Evolutionary conservation across 2,329 filamentous ascomycete species (phyloP).

Genomic region (Fonsecaea nubica): DNA sequence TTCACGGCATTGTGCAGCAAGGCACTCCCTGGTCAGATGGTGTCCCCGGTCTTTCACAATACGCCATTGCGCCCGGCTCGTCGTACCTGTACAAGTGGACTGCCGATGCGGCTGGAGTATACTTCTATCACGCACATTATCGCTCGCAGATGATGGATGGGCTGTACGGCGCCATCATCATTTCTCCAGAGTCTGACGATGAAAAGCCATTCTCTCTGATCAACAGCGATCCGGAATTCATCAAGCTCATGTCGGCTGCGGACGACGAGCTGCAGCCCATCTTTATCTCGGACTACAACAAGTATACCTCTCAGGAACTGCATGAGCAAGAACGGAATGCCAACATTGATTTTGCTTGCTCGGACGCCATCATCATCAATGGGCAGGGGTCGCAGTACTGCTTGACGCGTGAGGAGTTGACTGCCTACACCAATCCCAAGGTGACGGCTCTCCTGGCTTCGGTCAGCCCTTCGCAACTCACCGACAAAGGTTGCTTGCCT

Average conservation of each 20-base stretch:
- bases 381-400: slow-evolving; percentile 66
- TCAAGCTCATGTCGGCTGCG: slow-evolving; percentile 58
- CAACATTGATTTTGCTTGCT: slow-evolving; percentile 58
- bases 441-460: slow-evolving; percentile 41
- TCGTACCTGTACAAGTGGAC: slow-evolving; percentile 67
- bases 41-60: slow-evolving; percentile 70
- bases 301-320: slow-evolving; percentile 59
- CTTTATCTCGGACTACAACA: slow-evolving; percentile 64
- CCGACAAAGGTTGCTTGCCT: slow-evolving; percentile 48
- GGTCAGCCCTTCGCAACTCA: slow-evolving; percentile 40
- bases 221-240: slow-evolving; percentile 48
- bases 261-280: slow-evolving; percentile 57
- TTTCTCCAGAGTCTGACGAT: slow-evolving; percentile 52
- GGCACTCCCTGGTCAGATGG: slow-evolving; percentile 79
- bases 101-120: slow-evolving; percentile 61
- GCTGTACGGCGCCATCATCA: slow-evolving; percentile 68
- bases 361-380: slow-evolving; percentile 68
- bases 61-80: slow-evolving; percentile 67
- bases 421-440: slow-evolving; percentile 47
- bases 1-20: slow-evolving; percentile 79
- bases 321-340: slow-evolving; percentile 43
- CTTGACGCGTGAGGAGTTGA: slow-evolving; percentile 54
- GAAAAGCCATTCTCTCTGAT: slow-evolving; percentile 61
- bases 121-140: slow-evolving; percentile 73
- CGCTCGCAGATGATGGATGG: slow-evolving; percentile 71